Conservation (phyloP, 1,284 basidiomycete genomes). For the Athelia sp. region DNA sequence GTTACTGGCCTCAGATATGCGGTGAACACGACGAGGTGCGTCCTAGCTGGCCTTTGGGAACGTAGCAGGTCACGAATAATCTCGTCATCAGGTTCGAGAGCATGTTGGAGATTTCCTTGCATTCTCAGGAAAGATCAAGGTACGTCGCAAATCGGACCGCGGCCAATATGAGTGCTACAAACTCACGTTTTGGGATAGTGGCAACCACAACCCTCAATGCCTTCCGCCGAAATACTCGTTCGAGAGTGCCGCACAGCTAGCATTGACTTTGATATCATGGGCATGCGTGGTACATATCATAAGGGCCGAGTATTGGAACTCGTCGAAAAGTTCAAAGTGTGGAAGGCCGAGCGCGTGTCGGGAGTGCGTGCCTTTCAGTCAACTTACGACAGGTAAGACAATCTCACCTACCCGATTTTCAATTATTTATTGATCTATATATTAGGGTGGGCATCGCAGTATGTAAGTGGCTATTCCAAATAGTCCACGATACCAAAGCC, state of each 20-base stretch:
- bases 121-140: slow-evolving; percentile 73
- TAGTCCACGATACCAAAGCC: slow-evolving; percentile 71
- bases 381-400: slow-evolving; percentile 66
- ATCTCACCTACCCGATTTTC: slow-evolving; percentile 1
- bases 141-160: slow-evolving; percentile 22
- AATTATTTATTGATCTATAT: slow-evolving; percentile 5
- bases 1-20: slow-evolving; percentile 68
- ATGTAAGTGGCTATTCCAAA: slow-evolving; percentile 74
- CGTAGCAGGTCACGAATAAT: background rate
- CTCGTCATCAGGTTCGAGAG: slow-evolving; percentile 49
- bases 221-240: slow-evolving; percentile 66
- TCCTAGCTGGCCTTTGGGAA: slow-evolving; percentile 5
- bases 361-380: slow-evolving; percentile 78
- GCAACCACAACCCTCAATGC: slow-evolving; percentile 65
- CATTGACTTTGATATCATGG: slow-evolving; percentile 69
- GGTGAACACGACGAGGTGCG: slow-evolving; percentile 79
- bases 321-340: slow-evolving; percentile 57
- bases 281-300: slow-evolving; percentile 67
- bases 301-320: slow-evolving; percentile 53
- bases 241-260: slow-evolving; percentile 60
- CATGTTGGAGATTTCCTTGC: slow-evolving; percentile 72
- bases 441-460: slow-evolving; percentile 57
- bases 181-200: slow-evolving; percentile 34
- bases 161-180: background rate
- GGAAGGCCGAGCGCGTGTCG: slow-evolving; percentile 65